Percentiles rank a stretch among this genome's conserved stretches.
Conservation (phyloP, 2,329 filamentous ascomycete species). For the Clathrospora elynae region DNA sequence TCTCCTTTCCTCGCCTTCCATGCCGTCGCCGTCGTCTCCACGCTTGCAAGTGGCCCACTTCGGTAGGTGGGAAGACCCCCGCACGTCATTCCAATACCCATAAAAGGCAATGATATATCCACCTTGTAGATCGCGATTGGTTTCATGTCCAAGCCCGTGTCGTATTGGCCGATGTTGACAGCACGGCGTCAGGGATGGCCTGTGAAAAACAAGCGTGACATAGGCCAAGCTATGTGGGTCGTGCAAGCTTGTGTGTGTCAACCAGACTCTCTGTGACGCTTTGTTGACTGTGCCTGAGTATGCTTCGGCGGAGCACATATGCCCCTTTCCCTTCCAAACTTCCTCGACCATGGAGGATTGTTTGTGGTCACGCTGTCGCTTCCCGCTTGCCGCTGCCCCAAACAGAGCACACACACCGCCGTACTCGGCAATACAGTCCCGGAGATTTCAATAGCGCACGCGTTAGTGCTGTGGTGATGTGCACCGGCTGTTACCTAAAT, state of each 20-base stretch:
- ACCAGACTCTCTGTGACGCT: no score
- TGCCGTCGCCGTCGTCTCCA: conserved; percentile 1
- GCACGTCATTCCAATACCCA: conserved; percentile 40
- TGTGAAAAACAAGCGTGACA: conserved; percentile 12
- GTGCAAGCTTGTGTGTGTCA: no score
- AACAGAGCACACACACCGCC: no score
- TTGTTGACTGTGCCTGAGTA: neutral
- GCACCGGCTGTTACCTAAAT: conserved; percentile 9
- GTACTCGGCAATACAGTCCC: conserved; percentile 7
- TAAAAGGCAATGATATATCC: conserved; percentile 35
- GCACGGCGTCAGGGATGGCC: conserved; percentile 6
- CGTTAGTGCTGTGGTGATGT: conserved; percentile 8
- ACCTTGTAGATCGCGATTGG: conserved; percentile 29
- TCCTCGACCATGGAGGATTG: no score
- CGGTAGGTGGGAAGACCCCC: conserved; percentile 12
- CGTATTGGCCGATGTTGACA: conserved; percentile 22
- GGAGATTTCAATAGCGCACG: conserved; percentile 24
- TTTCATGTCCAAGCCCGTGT: conserved; percentile 17
- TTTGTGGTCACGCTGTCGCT: no score
- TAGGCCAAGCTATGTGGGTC: conserved; percentile 8
- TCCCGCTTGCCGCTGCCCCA: no score
- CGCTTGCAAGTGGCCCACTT: conserved; percentile 7
- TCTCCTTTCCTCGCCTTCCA: no score
- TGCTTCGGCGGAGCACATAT: neutral
- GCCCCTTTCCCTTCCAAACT: no score